phyloP scores from a whole-genome alignment of 345 rosid genomes.

The Camelina neglecta region DNA sequence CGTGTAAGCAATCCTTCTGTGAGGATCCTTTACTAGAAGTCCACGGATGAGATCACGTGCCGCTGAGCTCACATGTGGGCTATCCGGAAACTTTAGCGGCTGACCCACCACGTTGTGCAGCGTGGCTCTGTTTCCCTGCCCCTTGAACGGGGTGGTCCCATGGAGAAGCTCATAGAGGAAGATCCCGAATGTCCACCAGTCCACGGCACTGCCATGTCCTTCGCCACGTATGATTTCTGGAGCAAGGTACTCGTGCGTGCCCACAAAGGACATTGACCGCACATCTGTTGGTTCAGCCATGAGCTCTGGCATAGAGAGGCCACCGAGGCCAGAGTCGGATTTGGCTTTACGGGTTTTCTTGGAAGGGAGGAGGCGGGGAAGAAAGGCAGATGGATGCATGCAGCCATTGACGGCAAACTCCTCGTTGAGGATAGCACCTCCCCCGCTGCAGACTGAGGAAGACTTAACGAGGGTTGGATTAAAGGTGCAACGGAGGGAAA shows the following conservation, averaged over 20 bases:
- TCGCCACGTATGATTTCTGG: constrained; percentile 94
- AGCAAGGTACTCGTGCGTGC: constrained; percentile 91
- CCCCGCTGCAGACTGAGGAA: constrained; percentile 55
- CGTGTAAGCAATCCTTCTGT: constrained; percentile 74
- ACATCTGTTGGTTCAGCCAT: constrained; percentile 98
- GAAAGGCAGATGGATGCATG: constrained; percentile 77
- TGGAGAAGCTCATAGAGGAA: constrained; percentile 86
- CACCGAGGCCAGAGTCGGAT: constrained; percentile 71
- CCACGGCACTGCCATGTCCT: constrained; percentile 97
- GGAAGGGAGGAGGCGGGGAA: constrained; percentile 81
- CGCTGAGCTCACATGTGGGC: constrained; percentile 61
- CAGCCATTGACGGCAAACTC: constrained; percentile 73
- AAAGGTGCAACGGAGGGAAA: constrained; percentile 85
- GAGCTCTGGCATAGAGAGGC: constrained; percentile 74
- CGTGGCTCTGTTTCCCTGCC: constrained; percentile 90
- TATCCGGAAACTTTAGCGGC: constrained; percentile 82
- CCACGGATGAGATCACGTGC: constrained; percentile 88
- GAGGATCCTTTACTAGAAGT: constrained; percentile 82
- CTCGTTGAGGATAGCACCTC: constrained; percentile 66
- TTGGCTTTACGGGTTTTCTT: constrained; percentile 89
- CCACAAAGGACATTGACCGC: constrained; percentile 93
- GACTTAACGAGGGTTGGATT: constrained; percentile 89
- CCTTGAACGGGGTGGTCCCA: constrained; percentile 92
- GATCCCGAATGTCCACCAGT: constrained; percentile 98
- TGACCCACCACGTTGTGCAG: constrained; percentile 88